Evolutionary conservation across 306 rosid species (phyloP).

Genomic region (Albizia julibrissin): DNA sequence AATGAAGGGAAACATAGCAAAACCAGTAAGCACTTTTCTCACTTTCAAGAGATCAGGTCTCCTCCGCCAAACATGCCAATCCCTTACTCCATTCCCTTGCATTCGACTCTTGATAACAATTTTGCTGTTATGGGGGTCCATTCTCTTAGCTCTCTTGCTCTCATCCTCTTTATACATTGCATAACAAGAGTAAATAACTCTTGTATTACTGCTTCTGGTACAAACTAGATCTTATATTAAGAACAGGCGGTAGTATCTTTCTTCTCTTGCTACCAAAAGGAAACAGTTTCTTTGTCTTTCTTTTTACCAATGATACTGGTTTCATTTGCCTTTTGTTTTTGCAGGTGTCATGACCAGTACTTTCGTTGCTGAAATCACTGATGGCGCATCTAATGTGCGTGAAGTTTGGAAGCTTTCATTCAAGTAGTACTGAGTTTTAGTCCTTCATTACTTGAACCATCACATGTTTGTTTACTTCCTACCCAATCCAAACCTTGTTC

Average conservation of each 20-base stretch:
- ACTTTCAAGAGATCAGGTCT: not conserved
- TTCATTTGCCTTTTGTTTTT: constrained; percentile 16
- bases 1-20: not conserved
- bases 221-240: no score
- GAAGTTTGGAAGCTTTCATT: constrained; percentile 90
- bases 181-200: not conserved
- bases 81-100: not conserved
- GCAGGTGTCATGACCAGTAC: constrained; percentile 68
- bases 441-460: constrained; percentile 3
- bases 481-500: not conserved
- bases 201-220: not conserved
- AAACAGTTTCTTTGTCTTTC: not conserved
- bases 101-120: no score
- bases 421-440: constrained; percentile 46
- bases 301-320: constrained; percentile 3
- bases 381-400: constrained; percentile 78
- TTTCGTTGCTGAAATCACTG: constrained; percentile 82
- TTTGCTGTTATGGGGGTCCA: no score
- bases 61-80: not conserved
- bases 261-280: not conserved
- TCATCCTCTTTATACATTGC: not conserved
- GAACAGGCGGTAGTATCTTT: not conserved
- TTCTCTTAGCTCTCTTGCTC: not conserved
- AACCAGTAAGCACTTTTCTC: not conserved
- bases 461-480: constrained; percentile 9